A percentile compares a stretch with the other conserved stretches of the same genome.
These are phyloP conservation scores for Parietaria judaica DNA, from an alignment of 306 rosid genomes.

Conservation along the genomic window DNA sequence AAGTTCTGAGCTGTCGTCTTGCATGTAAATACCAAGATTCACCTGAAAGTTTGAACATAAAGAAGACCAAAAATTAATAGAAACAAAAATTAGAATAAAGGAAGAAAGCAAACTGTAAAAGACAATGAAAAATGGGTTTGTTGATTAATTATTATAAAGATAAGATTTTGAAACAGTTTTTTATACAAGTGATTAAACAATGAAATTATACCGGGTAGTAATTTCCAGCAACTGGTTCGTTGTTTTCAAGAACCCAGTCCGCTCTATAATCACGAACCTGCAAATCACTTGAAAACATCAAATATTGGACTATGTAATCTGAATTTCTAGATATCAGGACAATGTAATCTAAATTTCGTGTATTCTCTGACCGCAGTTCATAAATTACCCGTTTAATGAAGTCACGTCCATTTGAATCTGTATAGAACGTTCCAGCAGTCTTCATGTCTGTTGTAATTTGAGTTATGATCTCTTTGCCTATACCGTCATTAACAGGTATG, in stretches of 20 bases:
- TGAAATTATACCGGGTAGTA: conserved; percentile 26
- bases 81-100: not conserved
- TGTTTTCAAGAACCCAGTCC: conserved; percentile 29
- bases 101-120: not conserved
- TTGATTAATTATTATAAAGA: not conserved
- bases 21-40: conserved; percentile 34
- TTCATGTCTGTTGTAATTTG: conserved; percentile 27
- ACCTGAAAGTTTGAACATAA: conserved; percentile 16
- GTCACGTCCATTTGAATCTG: conserved; percentile 37
- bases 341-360: not conserved
- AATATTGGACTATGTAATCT: not conserved
- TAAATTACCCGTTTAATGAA: conserved; percentile 25
- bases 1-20: conserved; percentile 28
- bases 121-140: not conserved
- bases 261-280: conserved; percentile 29
- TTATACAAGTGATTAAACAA: not conserved
- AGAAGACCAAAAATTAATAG: not conserved
- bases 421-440: conserved; percentile 25
- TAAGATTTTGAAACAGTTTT: too few relatives aligned
- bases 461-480: conserved; percentile 29
- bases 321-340: not conserved
- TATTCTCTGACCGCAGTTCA: not conserved
- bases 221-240: conserved; percentile 31
- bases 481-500: conserved; percentile 25
- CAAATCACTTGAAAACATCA: conserved; percentile 12